Percentiles rank a stretch among this genome's conserved stretches.
phyloP scores from a whole-genome alignment of 805 yeast genomes.

The Nakazawaea holstii region DNA sequence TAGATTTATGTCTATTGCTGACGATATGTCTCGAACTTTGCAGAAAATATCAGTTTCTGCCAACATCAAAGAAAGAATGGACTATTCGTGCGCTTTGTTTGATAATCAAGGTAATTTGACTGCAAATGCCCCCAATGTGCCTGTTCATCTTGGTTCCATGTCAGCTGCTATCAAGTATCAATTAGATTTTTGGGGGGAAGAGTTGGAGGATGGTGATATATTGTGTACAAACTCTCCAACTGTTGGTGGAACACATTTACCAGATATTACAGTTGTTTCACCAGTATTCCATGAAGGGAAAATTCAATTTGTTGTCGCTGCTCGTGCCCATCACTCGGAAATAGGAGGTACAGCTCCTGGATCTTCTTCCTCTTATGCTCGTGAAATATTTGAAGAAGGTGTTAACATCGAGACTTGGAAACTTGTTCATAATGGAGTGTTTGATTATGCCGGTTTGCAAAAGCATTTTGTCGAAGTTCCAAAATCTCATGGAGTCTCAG shows the following conservation, averaged over 20 bases:
- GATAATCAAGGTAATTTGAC: slow-evolving; percentile 22
- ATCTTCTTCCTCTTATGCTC: slow-evolving; percentile 40
- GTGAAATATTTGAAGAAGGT: slow-evolving; percentile 36
- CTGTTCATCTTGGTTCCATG: slow-evolving; percentile 26
- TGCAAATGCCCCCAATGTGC: slow-evolving; percentile 28
- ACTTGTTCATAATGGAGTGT: slow-evolving; percentile 29
- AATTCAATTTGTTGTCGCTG: slow-evolving; percentile 38
- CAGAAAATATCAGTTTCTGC: slow-evolving; percentile 24
- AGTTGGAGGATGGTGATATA: slow-evolving; percentile 21
- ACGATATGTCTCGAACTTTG: slow-evolving; percentile 23
- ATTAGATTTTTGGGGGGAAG: slow-evolving; percentile 18
- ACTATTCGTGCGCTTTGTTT: slow-evolving; percentile 26
- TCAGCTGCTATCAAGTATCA: slow-evolving; percentile 22
- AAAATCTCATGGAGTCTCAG: slow-evolving; percentile 42
- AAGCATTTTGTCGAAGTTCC: slow-evolving; percentile 37
- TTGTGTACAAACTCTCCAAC: slow-evolving; percentile 21
- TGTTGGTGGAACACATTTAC: slow-evolving; percentile 25
- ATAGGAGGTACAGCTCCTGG: slow-evolving; percentile 41
- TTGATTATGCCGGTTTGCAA: slow-evolving; percentile 36
- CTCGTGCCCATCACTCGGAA: slow-evolving; percentile 43
- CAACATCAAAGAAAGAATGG: slow-evolving; percentile 26
- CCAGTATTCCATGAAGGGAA: slow-evolving; percentile 31
- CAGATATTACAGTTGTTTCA: slow-evolving; percentile 38
- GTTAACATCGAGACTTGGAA: slow-evolving; percentile 37
- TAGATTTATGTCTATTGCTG: slow-evolving; percentile 29